These are phyloP conservation scores for Alternaria sp. DNA, from an alignment of 2,329 filamentous ascomycete species.

Conservation along the genomic window DNA sequence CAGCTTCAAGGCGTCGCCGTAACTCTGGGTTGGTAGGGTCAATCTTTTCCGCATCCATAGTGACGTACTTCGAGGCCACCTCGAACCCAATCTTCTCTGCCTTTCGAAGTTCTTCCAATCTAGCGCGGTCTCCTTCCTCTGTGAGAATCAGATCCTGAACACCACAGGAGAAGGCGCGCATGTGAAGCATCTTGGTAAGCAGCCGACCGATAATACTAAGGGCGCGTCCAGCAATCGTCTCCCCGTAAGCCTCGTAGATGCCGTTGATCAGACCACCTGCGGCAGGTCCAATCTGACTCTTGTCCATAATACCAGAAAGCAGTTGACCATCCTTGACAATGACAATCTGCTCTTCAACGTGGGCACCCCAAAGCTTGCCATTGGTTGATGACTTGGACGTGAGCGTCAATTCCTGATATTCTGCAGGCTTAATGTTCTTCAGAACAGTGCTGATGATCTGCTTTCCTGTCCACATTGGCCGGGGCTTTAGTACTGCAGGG, in stretches of 20 bases:
- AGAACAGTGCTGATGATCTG: conserved; percentile 92
- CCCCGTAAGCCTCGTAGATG: conserved; percentile 91
- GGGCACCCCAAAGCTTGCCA: conserved; percentile 76
- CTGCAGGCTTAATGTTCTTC: conserved; percentile 84
- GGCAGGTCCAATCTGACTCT: conserved; percentile 89
- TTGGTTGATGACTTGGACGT: conserved; percentile 80
- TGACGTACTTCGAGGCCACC: conserved; percentile 88
- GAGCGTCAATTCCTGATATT: conserved; percentile 80
- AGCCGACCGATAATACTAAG: conserved; percentile 89
- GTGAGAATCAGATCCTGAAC: conserved; percentile 95
- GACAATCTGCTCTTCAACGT: conserved; percentile 81
- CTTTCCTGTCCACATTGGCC: conserved; percentile 90
- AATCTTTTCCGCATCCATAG: conserved; percentile 71
- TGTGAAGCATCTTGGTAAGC: conserved; percentile 87
- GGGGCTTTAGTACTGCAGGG: conserved; percentile 83
- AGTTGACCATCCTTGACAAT: conserved; percentile 88
- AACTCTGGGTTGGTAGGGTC: conserved; percentile 75
- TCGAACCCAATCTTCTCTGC: conserved; percentile 76
- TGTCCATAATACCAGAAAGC: conserved; percentile 90
- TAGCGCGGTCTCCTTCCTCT: conserved; percentile 74
- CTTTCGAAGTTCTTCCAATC: conserved; percentile 72
- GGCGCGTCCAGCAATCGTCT: conserved; percentile 83
- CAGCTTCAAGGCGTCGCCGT: conserved; percentile 81
- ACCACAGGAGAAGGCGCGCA: conserved; percentile 95
- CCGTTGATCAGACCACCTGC: conserved; percentile 89